These are phyloP conservation scores for Ustilago bromivora DNA, from an alignment of 1,284 basidiomycete genomes.

Conservation along the genomic window DNA sequence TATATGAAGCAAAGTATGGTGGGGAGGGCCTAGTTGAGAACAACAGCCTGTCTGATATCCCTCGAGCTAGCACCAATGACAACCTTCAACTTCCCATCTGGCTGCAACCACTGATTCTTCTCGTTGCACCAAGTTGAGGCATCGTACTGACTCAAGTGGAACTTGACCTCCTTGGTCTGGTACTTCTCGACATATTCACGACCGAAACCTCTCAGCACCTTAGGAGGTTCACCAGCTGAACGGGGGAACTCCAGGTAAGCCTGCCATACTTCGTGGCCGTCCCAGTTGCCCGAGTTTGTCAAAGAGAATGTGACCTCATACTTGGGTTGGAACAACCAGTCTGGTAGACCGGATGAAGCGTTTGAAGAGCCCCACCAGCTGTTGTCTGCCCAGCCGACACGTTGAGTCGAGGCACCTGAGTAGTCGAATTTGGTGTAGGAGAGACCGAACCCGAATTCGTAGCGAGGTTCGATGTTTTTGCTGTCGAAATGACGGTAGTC, in stretches of 20 bases:
- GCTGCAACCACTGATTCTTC: conserved; percentile 53
- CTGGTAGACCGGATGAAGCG: conserved; percentile 46
- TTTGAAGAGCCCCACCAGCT: conserved; percentile 48
- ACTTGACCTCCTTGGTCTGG: conserved; percentile 38
- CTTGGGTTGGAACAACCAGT: conserved; percentile 57
- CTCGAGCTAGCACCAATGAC: conserved; percentile 55
- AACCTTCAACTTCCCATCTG: conserved; percentile 49
- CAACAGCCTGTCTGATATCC: conserved; percentile 51
- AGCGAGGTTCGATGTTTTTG: conserved; percentile 55
- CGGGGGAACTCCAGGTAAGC: conserved; percentile 59
- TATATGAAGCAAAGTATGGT: conserved; percentile 1
- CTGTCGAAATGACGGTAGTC: conserved; percentile 60
- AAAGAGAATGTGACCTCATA: conserved; percentile 55
- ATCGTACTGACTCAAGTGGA: conserved; percentile 56
- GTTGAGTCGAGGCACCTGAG: conserved; percentile 39
- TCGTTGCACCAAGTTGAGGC: conserved; percentile 47
- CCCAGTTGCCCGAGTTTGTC: conserved; percentile 54
- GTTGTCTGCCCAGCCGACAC: conserved; percentile 42
- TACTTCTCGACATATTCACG: conserved; percentile 40
- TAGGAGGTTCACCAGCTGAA: conserved; percentile 57
- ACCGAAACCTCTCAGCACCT: conserved; percentile 62
- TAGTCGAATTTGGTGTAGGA: conserved; percentile 63
- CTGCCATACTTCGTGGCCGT: conserved; percentile 62
- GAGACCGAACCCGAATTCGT: conserved; percentile 59
- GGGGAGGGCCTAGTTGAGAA: conserved; percentile 20